Evolutionary conservation across 1,284 basidiomycete genomes (phyloP), one percentile per base, ranked within the genome.

Genomic region (Volvariella volvacea): DNA sequence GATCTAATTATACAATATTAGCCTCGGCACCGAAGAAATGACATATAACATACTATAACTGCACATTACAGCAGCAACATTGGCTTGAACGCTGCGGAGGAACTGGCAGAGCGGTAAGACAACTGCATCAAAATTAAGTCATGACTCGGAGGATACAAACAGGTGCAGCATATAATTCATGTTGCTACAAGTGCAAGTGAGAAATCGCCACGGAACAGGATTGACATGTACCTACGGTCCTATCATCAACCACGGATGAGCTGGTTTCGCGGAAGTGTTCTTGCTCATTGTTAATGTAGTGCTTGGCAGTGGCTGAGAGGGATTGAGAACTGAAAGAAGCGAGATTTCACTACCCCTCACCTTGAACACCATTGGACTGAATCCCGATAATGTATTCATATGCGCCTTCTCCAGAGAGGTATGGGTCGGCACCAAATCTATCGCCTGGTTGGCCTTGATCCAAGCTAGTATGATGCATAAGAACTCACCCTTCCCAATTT

Each of bases 61-160:
- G 61, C 80, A 85, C 83, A 86, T 86, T 39, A 86, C 70, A 2
- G 76, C 66, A 3, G 80, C 80, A 2, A 83, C 81, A 44, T 78
- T 78, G 0, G 81, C 80, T 52, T 79, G 73, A 2, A 85, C 74
- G 22, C 74, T 76, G 33, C 75, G 69, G 41, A 83, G 57, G 65
- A 83, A 83, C 73, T 76, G 12, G 21, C 0, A 48, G 52, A 14
- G 21, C 0, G 49, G 52, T 41, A 33, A 49, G 42, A 22, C 9
- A 16, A 32, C 32, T 25, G 25, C 37, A 32, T 34, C 17, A 41
- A 19, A 22, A 14, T 6, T 15, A 30, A n/a, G 38, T 19, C 16
- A n/a, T 8, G 4, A 42, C 14, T 2, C 47, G 4, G 3, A 39
- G 16, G 14, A 8, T 6, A 45, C 66, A 45, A 53, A 77, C 74